Percentiles rank a stretch among this genome's conserved stretches.
Conservation (phyloP, 2,329 filamentous ascomycete genomes). For the Akanthomyces muscarius region DNA sequence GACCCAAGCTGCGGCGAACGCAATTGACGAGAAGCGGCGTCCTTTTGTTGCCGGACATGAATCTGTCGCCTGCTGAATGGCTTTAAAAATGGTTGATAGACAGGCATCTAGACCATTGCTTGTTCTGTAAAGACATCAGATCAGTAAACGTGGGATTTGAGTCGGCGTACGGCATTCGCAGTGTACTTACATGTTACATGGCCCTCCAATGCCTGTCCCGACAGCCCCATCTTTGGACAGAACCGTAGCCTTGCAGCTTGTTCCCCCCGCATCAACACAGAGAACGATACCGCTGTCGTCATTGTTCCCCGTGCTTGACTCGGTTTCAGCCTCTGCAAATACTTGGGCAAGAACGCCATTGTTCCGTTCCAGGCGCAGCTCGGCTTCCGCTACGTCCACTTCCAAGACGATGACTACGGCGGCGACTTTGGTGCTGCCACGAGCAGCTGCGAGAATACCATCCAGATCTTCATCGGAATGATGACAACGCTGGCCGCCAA, state of each 20-base stretch:
- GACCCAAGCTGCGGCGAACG: slow-evolving; percentile 34
- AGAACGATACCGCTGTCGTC: slow-evolving; percentile 24
- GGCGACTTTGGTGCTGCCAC: slow-evolving; percentile 18
- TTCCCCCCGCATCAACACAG: slow-evolving; percentile 41
- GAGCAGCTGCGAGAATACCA: slow-evolving; percentile 18
- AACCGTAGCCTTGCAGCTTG: slow-evolving; percentile 38
- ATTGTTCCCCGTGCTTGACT: neutral
- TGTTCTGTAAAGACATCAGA: slow-evolving; percentile 18
- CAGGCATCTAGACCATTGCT: slow-evolving; percentile 28
- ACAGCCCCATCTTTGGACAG: slow-evolving; percentile 24
- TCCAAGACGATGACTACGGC: slow-evolving; percentile 14
- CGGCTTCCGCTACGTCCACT: slow-evolving; percentile 21
- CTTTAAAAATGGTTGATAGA: slow-evolving; percentile 25
- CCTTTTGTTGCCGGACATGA: slow-evolving; percentile 18
- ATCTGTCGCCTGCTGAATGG: slow-evolving; percentile 26
- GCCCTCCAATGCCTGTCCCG: slow-evolving; percentile 30
- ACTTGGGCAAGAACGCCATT: slow-evolving; percentile 21
- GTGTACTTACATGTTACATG: slow-evolving; percentile 36
- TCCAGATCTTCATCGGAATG: slow-evolving; percentile 23
- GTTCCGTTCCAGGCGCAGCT: slow-evolving; percentile 19
- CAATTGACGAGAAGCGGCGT: slow-evolving; percentile 5
- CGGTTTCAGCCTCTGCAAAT: slow-evolving; percentile 17
- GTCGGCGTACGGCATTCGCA: neutral
- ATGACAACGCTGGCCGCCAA: slow-evolving; percentile 19
- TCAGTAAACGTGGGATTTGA: neutral